Percentiles rank a stretch among this genome's conserved stretches.
Conservation (phyloP, 257 asterid genomes). For the Solanum medicagineum region DNA sequence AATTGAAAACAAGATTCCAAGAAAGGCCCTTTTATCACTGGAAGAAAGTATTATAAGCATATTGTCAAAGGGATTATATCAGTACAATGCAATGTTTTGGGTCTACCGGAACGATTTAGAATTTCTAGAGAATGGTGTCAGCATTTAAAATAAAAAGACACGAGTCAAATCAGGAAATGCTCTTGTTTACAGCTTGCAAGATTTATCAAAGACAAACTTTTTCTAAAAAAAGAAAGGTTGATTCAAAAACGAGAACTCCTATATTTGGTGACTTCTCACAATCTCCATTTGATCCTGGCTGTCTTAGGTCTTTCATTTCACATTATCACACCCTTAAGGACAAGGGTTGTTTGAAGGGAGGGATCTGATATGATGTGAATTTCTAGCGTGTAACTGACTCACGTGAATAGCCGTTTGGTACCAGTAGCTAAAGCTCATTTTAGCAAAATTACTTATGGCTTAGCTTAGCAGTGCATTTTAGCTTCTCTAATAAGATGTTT, state of each 20-base stretch:
- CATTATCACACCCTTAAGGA: not conserved
- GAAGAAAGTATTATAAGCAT: constrained; percentile 61
- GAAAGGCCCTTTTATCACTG: constrained; percentile 53
- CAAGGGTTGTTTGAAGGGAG: not conserved
- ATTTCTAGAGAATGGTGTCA: constrained; percentile 50
- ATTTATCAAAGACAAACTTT: not conserved
- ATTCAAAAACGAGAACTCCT: not conserved
- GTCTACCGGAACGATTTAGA: constrained; percentile 34
- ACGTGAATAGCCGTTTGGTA: not conserved
- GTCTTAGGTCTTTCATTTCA: not conserved
- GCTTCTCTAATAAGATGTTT: not conserved
- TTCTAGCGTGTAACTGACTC: not conserved
- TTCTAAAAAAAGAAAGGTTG: not conserved
- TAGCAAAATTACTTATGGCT: not conserved
- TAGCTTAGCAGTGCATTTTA: not conserved
- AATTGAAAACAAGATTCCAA: constrained; percentile 68
- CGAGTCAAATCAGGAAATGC: not conserved
- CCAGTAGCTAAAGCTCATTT: not conserved
- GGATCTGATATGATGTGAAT: not conserved
- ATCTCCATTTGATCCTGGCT: not conserved
- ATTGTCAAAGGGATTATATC: constrained; percentile 74
- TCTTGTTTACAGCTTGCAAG: not conserved
- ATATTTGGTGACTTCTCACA: not conserved
- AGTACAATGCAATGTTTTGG: constrained; percentile 37
- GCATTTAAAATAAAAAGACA: not conserved